These are phyloP conservation scores for Pittosporum tobira DNA, from an alignment of 129 eudicot species.

Conservation along the genomic window DNA sequence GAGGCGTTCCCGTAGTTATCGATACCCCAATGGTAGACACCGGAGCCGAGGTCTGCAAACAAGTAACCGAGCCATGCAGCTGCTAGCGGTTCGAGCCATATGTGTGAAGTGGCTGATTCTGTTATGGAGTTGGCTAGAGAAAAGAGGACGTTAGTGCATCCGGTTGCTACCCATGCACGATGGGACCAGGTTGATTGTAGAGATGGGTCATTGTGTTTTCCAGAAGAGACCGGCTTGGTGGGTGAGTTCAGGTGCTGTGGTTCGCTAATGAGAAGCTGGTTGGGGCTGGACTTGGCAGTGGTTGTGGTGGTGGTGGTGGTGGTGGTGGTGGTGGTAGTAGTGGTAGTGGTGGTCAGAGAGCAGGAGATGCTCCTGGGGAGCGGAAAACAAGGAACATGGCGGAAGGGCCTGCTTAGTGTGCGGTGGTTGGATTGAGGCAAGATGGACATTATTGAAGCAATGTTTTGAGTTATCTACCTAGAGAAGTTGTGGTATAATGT, in stretches of 20 bases:
- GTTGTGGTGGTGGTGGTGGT: no score
- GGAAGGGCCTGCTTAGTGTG: slow-evolving; percentile 5
- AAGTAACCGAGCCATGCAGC: slow-evolving; percentile 68
- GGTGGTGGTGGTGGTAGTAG: background rate
- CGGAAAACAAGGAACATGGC: slow-evolving; percentile 7
- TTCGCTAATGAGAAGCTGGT: slow-evolving; percentile 15
- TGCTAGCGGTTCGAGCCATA: slow-evolving; percentile 57
- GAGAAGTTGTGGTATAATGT: no score
- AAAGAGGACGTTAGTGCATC: slow-evolving; percentile 61
- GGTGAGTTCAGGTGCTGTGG: slow-evolving; percentile 13
- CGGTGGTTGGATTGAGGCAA: slow-evolving; percentile 30
- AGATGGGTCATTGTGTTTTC: slow-evolving; percentile 33
- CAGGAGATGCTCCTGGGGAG: slow-evolving; percentile 21
- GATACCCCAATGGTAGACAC: slow-evolving; percentile 94
- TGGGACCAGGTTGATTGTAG: slow-evolving; percentile 81
- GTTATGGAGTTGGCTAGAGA: slow-evolving; percentile 50
- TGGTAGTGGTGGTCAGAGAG: slow-evolving; percentile 33
- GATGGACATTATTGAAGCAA: slow-evolving; percentile 50
- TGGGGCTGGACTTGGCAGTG: slow-evolving; percentile 11
- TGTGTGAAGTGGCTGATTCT: slow-evolving; percentile 32
- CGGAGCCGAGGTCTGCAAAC: slow-evolving; percentile 87
- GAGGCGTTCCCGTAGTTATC: slow-evolving; percentile 73
- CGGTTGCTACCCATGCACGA: slow-evolving; percentile 76
- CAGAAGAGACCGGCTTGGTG: slow-evolving; percentile 1
- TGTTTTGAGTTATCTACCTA: no score